Conservation (phyloP, 148 eudicot genomes). For the Chenopodium berlandieri region DNA sequence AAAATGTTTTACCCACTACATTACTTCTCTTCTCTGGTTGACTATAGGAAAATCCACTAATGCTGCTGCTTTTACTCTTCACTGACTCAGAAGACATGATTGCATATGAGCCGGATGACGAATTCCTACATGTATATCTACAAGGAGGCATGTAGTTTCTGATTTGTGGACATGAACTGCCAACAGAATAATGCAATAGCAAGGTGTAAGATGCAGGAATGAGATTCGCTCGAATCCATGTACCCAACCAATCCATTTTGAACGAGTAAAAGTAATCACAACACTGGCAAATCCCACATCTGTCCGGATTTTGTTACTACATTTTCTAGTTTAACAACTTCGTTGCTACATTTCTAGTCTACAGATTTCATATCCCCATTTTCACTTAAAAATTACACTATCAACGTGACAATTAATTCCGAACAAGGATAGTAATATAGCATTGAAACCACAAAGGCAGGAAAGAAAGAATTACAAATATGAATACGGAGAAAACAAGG, state of each 20-base stretch:
- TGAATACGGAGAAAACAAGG: not conserved
- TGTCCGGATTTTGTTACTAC: not conserved
- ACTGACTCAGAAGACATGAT: slow-evolving; percentile 26
- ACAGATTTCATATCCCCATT: too few species aligned
- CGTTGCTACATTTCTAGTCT: too few species aligned
- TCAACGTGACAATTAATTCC: not conserved
- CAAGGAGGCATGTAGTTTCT: slow-evolving; percentile 7
- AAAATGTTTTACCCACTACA: slow-evolving; percentile 35
- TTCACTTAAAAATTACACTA: not conserved
- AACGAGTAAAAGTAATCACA: not conserved
- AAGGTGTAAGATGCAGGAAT: not conserved
- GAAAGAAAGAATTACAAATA: too few species aligned
- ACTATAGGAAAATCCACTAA: slow-evolving; percentile 27
- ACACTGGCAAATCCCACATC: not conserved
- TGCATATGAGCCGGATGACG: slow-evolving; percentile 18
- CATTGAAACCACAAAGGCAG: too few species aligned
- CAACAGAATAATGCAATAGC: not conserved
- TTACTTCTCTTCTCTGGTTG: slow-evolving; percentile 32
- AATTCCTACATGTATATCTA: slow-evolving; percentile 19
- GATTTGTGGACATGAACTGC: slow-evolving; percentile 35
- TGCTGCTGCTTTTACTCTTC: slow-evolving; percentile 17
- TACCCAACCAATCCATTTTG: not conserved
- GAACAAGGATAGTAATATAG: too few species aligned
- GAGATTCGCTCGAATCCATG: not conserved
- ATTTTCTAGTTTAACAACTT: not conserved